Evolutionary conservation across 768 basidiomycete species (phyloP).

Genomic region (Exidia glandulosa): DNA sequence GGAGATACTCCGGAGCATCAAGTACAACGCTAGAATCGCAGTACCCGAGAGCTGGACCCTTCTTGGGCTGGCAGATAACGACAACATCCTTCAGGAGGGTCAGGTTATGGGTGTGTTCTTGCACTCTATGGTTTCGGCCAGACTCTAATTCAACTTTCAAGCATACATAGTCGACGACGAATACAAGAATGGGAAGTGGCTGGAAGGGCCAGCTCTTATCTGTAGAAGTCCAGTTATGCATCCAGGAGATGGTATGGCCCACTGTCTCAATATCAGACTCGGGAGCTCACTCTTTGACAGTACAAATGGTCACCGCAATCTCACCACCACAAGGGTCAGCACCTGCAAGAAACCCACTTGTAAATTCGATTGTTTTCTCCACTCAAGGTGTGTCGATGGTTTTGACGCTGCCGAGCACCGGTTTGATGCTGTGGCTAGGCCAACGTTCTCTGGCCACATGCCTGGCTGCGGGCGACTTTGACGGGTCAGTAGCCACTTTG

Average conservation of each 20-base stretch:
- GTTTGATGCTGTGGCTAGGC: background rate
- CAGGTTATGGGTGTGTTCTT: constrained; percentile 54
- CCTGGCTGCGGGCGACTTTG: constrained; percentile 11
- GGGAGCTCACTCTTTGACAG: constrained; percentile 20
- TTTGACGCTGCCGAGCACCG: background rate
- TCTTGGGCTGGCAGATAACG: constrained; percentile 78
- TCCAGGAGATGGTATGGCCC: constrained; percentile 51
- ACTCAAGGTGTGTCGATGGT: constrained; percentile 34
- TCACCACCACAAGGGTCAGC: constrained; percentile 23
- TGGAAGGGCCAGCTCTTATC: constrained; percentile 52
- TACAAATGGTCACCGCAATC: constrained; percentile 26
- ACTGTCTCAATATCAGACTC: background rate
- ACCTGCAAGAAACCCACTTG: constrained; percentile 41
- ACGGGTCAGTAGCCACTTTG: background rate
- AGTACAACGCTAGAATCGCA: constrained; percentile 62
- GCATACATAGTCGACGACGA: constrained; percentile 17
- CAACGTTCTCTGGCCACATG: constrained; percentile 3
- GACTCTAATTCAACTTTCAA: background rate
- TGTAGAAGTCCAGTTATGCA: constrained; percentile 67
- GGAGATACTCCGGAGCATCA: constrained; percentile 60
- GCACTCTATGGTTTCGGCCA: background rate
- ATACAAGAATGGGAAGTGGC: constrained; percentile 38
- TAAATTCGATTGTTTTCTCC: constrained; percentile 64
- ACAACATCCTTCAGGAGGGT: constrained; percentile 42
- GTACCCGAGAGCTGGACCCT: constrained; percentile 58